These are phyloP conservation scores for Stagonosporopsis vannaccii DNA, from an alignment of 2,329 filamentous ascomycete genomes.

Conservation along the genomic window DNA sequence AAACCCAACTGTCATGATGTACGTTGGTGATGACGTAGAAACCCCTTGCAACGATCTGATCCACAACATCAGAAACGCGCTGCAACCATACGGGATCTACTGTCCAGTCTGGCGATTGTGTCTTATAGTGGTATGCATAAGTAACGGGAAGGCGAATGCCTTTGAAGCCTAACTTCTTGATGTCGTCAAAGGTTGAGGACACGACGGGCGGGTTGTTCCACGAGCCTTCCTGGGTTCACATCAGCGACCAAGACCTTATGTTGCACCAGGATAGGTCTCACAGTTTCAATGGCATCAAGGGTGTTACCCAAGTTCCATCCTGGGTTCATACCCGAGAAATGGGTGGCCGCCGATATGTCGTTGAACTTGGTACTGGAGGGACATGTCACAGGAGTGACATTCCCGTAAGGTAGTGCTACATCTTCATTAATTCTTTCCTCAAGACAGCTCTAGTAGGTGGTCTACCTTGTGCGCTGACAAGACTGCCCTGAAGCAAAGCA, in stretches of 20 bases:
- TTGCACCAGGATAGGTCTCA: background rate
- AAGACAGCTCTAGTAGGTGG: background rate
- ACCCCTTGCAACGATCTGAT: conserved; percentile 60
- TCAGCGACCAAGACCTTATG: background rate
- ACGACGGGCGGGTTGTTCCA: conserved; percentile 66
- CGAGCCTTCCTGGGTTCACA: conserved; percentile 55
- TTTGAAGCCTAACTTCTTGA: conserved; percentile 64
- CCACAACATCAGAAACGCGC: conserved; percentile 65
- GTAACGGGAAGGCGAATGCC: conserved; percentile 67
- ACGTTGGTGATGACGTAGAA: conserved; percentile 65
- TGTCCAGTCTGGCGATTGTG: conserved; percentile 60
- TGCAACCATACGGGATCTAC: conserved; percentile 64
- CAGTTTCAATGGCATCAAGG: conserved; percentile 60
- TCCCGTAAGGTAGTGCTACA: conserved; percentile 16
- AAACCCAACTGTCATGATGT: conserved; percentile 67
- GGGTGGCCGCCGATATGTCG: conserved; percentile 56
- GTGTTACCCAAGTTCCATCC: conserved; percentile 70
- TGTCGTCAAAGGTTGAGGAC: conserved; percentile 58
- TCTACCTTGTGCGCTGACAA: conserved; percentile 25
- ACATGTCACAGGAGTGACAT: conserved; percentile 43
- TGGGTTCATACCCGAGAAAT: conserved; percentile 58
- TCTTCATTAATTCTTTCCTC: background rate
- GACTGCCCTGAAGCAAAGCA: conserved; percentile 24
- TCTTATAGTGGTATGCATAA: conserved; percentile 64
- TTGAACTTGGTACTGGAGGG: conserved; percentile 51